phyloP scores from a whole-genome alignment of 305 asterid species.

The Plantago coronopus region DNA sequence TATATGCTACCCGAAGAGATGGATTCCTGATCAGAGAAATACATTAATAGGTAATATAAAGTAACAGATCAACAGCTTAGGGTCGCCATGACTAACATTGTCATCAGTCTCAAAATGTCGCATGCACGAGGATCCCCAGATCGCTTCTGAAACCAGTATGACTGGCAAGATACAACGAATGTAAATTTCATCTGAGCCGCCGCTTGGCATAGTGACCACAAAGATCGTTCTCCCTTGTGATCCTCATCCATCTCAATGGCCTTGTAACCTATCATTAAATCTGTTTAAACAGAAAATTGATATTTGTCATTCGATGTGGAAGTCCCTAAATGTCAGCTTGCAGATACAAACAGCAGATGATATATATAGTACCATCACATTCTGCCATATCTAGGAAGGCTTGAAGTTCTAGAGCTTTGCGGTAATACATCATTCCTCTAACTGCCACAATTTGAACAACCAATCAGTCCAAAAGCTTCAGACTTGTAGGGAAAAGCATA shows the following conservation, averaged over 20 bases:
- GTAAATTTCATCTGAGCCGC: conserved; percentile 99
- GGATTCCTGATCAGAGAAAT: conserved; percentile 60
- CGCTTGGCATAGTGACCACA: conserved; percentile 94
- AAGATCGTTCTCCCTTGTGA: conserved; percentile 87
- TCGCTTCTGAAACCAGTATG: conserved; percentile 85
- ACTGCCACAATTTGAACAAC: conserved; percentile 46
- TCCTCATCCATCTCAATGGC: conserved; percentile 92
- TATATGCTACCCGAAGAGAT: conserved; percentile 94
- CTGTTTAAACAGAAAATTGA: conserved; percentile 31
- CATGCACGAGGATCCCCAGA: conserved; percentile 88
- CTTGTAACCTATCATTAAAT: conserved; percentile 92
- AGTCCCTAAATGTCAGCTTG: not conserved
- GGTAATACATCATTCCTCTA: conserved; percentile 99
- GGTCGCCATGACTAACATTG: conserved; percentile 43
- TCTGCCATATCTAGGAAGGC: conserved; percentile 98
- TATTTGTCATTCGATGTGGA: not conserved
- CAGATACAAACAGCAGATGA: not conserved
- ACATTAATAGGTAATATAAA: conserved; percentile 26
- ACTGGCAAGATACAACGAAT: conserved; percentile 90
- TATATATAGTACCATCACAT: conserved; percentile 67
- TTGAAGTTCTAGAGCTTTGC: conserved; percentile 96
- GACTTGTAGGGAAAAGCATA: not conserved
- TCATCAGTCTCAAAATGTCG: conserved; percentile 87
- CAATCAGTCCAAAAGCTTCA: conserved; percentile 21
- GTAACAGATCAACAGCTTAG: conserved; percentile 10